Evolutionary conservation across 1,284 basidiomycete genomes (phyloP).

Genomic region (Inonotus hispidus): DNA sequence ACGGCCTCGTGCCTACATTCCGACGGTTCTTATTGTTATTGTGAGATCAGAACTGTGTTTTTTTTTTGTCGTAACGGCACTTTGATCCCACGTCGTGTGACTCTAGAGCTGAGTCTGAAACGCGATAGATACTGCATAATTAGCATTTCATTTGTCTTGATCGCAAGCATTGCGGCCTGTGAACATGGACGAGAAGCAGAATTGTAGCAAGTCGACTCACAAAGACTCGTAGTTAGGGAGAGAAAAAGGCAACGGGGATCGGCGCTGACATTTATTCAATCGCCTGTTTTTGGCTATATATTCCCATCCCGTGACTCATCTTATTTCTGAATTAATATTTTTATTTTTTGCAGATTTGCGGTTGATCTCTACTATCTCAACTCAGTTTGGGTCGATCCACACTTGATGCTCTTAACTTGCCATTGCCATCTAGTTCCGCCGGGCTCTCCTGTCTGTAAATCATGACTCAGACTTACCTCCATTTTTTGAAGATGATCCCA

Average conservation of each 20-base stretch:
- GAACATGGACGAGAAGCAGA: background rate
- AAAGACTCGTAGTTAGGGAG: background rate
- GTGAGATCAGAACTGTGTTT: conserved; percentile 12
- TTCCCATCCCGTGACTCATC: background rate
- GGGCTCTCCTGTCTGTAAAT: background rate
- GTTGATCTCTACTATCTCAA: background rate
- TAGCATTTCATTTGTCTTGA: conserved; percentile 14
- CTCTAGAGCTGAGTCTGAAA: background rate
- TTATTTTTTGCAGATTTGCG: background rate
- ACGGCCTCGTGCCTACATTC: conserved; percentile 16
- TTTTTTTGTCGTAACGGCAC: conserved; percentile 2
- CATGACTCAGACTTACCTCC: background rate
- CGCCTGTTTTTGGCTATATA: background rate
- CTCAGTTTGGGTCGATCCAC: background rate
- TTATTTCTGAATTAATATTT: background rate
- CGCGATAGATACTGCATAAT: background rate
- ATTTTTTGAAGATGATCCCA: background rate
- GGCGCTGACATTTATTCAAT: background rate
- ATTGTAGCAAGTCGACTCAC: background rate
- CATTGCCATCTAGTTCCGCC: background rate
- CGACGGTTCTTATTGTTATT: conserved; percentile 11
- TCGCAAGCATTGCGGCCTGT: conserved; percentile 11
- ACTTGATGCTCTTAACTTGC: background rate
- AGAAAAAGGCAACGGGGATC: background rate
- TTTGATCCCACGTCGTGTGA: conserved; percentile 8